Base-by-base conservation (phyloP, 257 asterid species). In the Solanum chmielewskii region DNA sequence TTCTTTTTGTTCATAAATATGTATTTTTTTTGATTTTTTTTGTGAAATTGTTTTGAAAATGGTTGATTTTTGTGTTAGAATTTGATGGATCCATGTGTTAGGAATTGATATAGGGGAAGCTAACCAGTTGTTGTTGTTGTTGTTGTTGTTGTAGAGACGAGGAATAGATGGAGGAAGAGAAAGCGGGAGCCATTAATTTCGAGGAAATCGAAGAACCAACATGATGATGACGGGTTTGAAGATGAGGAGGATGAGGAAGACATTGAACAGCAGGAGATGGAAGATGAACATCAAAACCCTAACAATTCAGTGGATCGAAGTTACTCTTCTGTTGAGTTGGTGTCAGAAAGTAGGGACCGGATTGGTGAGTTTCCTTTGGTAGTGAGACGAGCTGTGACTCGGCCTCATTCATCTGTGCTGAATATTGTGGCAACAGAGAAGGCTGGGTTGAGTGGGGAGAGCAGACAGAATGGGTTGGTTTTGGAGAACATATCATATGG, bases 91-190 rank as follows among this genome's bases (percentile, higher is more conserved):
- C 84, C 84, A 27, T 27, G 21, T 60, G 83, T 85, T 83, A 39
- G 52, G 86, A 85, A 86, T 88, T 86, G 87, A 88, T 29, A 69
- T 69, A 69, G 41, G 23, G 23, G 41, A 29, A 29, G n/a, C 23
- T 69, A 69, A 69, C 83, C 23, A 20, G 31, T 74, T 9, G 42
- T 37, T 33, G 35, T 33, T 33, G 35, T 35, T 33, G 35, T 35
- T 35, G 39, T 71, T 25, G 9, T 88, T 27, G 25, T 49, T 81
- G 49, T 87, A 97, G 99, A 95, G 91, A 91, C 96, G 47, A 94
- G 94, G 93, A 92, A 91, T 25, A 92, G 93, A 92, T 96, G 99
- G 99, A 94, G 94, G 99, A 96, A 93, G 98, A 96, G 99, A 89
- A 95, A 92, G 90, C 91, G 98, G 87, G 98, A 95, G 62, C 90